phyloP scores from a whole-genome alignment of 805 yeast genomes.

The Pichia occidentalis region DNA sequence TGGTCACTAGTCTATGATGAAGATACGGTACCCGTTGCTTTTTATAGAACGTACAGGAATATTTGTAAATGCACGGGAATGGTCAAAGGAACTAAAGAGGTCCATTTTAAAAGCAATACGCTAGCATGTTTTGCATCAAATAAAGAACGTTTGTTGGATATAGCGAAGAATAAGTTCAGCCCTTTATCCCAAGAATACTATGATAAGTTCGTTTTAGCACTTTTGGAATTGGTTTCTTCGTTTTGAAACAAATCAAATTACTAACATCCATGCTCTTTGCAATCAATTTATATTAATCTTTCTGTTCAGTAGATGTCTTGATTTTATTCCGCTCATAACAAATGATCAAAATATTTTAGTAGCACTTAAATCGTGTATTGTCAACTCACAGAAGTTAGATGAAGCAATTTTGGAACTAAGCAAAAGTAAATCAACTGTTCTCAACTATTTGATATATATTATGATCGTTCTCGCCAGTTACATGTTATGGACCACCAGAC shows the following conservation, averaged over 20 bases:
- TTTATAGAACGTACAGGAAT: conserved; percentile 4
- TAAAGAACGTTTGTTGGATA: conserved; percentile 1
- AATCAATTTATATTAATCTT: no score
- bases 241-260: no score
- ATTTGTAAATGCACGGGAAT: conserved; percentile 3
- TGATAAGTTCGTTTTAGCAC: conserved; percentile 4
- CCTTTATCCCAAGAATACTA: background rate
- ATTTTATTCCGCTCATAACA: conserved; percentile 5
- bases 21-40: conserved; percentile 1
- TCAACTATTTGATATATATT: no score
- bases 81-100: background rate
- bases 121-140: conserved; percentile 2
- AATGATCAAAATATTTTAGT: conserved; percentile 1
- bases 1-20: background rate
- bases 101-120: background rate
- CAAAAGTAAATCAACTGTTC: background rate
- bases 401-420: background rate
- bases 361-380: conserved; percentile 5
- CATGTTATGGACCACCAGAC: no score
- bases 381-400: background rate
- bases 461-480: no score
- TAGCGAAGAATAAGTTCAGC: conserved; percentile 1
- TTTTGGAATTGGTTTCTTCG: no score
- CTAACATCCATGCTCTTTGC: no score
- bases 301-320: conserved; percentile 10